These are phyloP conservation scores for Fusarium sterilihyphosum DNA, from an alignment of 2,329 filamentous ascomycete genomes.

Conservation along the genomic window DNA sequence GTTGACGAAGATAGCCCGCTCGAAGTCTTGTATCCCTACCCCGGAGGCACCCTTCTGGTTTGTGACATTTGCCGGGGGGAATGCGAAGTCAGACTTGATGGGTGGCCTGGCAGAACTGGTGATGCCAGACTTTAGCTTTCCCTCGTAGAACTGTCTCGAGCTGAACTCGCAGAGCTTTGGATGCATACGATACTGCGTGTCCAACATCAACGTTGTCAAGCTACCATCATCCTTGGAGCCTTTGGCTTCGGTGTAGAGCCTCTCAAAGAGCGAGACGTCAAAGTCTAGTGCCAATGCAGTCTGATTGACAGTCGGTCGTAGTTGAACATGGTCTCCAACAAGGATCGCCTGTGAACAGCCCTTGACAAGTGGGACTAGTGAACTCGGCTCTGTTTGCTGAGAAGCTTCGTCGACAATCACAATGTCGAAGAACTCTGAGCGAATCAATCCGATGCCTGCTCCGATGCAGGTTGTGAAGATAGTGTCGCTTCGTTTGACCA, in stretches of 20 bases:
- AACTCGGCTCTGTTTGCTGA: slow-evolving; percentile 56
- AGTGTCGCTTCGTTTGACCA: slow-evolving; percentile 49
- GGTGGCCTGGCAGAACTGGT: slow-evolving; percentile 35
- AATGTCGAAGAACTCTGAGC: slow-evolving; percentile 50
- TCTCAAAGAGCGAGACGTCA: slow-evolving; percentile 56
- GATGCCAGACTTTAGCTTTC: slow-evolving; percentile 49
- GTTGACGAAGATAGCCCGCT: slow-evolving; percentile 48
- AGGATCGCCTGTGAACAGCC: slow-evolving; percentile 54
- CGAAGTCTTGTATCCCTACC: neutral
- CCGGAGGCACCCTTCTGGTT: rapidly evolving
- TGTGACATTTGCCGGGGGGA: slow-evolving; percentile 11
- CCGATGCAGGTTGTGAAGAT: slow-evolving; percentile 58
- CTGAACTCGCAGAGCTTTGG: slow-evolving; percentile 51
- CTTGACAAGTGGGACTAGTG: slow-evolving; percentile 54
- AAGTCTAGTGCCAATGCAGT: slow-evolving; percentile 48
- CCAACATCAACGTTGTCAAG: slow-evolving; percentile 52
- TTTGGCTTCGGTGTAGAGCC: slow-evolving; percentile 46
- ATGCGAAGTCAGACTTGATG: slow-evolving; percentile 18
- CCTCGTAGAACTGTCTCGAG: slow-evolving; percentile 53
- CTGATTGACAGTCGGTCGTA: slow-evolving; percentile 54
- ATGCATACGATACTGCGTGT: slow-evolving; percentile 58
- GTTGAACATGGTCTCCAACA: slow-evolving; percentile 59
- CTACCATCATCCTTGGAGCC: neutral
- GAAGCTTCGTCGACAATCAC: slow-evolving; percentile 59
- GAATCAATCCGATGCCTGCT: slow-evolving; percentile 53